These are phyloP conservation scores for Monosporascus ibericus DNA, from an alignment of 2,329 filamentous ascomycete species.

Conservation along the genomic window DNA sequence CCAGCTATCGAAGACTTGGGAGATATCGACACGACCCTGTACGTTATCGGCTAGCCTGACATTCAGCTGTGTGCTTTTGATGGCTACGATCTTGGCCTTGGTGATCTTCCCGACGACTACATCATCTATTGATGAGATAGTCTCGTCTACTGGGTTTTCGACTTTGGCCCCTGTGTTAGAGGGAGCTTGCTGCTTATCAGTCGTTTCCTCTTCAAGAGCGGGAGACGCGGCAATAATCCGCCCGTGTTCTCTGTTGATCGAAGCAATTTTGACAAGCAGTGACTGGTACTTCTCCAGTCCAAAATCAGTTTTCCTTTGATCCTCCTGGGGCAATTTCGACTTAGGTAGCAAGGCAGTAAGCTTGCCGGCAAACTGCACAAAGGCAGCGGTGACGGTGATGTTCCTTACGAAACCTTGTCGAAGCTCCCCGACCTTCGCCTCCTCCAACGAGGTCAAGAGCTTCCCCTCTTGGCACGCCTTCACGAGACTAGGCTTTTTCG, in stretches of 20 bases:
- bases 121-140: constrained; percentile 61
- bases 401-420: constrained; percentile 80
- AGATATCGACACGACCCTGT: constrained; percentile 88
- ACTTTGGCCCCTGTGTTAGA: constrained; percentile 31
- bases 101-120: constrained; percentile 66
- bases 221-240: constrained; percentile 56
- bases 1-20: constrained; percentile 83
- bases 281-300: constrained; percentile 74
- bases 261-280: constrained; percentile 64
- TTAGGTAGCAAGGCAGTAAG: constrained; percentile 76
- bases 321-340: constrained; percentile 67
- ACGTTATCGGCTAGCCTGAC: constrained; percentile 82
- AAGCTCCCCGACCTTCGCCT: constrained; percentile 62
- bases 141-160: constrained; percentile 54
- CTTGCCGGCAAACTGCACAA: constrained; percentile 79
- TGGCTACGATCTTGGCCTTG: constrained; percentile 71
- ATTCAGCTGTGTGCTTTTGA: constrained; percentile 90
- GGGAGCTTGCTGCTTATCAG: constrained; percentile 27
- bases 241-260: constrained; percentile 62
- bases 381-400: constrained; percentile 73
- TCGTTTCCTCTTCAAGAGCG: constrained; percentile 37
- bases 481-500: constrained; percentile 77
- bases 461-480: constrained; percentile 66
- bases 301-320: constrained; percentile 63
- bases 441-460: constrained; percentile 65